Percentiles rank a stretch among this genome's conserved stretches.
Conservation (phyloP, 108 stramenopile genomes). For the Pelagomonas calceolata region DNA sequence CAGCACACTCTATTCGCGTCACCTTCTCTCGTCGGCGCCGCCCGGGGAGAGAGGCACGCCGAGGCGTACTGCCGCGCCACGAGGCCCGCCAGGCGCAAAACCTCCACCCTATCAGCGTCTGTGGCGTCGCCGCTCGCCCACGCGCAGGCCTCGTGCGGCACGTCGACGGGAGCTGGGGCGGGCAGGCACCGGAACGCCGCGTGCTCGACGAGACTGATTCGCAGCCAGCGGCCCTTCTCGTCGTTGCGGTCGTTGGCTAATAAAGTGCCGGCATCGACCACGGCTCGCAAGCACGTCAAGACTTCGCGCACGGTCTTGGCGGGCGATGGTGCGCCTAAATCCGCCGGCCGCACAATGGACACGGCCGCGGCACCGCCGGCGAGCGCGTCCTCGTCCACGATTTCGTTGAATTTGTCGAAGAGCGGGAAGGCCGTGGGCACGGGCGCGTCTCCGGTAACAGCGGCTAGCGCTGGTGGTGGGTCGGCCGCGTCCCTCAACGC, state of each 20-base stretch:
- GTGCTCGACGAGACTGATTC: not conserved
- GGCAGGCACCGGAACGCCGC: not conserved
- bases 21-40: not conserved
- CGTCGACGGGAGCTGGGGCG: not conserved
- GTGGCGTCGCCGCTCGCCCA: not conserved
- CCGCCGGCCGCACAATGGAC: not conserved
- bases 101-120: not conserved
- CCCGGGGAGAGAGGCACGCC: not conserved
- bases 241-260: not conserved
- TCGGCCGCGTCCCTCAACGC: too few species aligned
- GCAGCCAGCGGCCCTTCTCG: not conserved
- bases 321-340: not conserved
- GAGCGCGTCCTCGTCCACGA: not conserved
- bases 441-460: too few species aligned
- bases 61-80: not conserved
- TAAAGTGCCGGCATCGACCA: not conserved
- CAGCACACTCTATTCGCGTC: not conserved
- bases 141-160: not conserved
- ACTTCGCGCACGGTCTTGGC: not conserved
- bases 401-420: not conserved
- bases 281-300: not conserved
- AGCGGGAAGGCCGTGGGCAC: not conserved
- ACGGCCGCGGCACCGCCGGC: not conserved
- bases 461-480: too few species aligned
- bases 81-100: not conserved